phyloP scores from a whole-genome alignment of 1,284 basidiomycete species.

The Termitomyces sp. region DNA sequence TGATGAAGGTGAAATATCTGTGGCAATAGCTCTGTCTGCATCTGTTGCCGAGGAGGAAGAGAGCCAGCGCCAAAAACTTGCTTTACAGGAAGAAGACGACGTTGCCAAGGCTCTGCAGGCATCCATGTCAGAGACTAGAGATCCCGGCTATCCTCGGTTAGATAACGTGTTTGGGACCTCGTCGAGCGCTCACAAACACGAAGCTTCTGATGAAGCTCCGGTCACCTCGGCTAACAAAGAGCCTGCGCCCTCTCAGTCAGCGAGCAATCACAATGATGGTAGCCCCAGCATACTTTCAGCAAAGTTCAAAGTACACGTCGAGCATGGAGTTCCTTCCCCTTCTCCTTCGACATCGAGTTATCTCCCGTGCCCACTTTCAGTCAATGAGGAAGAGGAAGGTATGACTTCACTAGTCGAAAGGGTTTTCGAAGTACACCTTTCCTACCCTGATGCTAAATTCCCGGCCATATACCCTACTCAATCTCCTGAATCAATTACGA shows the following conservation, averaged over 20 bases:
- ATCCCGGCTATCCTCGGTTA: neutral
- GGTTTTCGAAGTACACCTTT: neutral
- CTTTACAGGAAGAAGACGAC: conserved; percentile 54
- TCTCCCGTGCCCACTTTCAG: neutral
- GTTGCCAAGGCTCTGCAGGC: conserved; percentile 59
- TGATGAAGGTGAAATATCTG: conserved; percentile 30
- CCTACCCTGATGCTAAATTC: neutral
- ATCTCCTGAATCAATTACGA: neutral
- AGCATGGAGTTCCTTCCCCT: neutral
- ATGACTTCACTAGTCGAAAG: neutral
- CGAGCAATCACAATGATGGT: neutral
- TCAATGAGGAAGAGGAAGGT: neutral
- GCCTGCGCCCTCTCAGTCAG: neutral
- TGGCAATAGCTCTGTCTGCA: conserved; percentile 48
- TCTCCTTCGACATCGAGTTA: neutral
- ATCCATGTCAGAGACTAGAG: conserved; percentile 37
- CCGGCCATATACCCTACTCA: neutral
- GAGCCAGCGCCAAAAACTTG: conserved; percentile 29
- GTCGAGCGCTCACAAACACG: neutral
- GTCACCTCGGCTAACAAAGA: neutral
- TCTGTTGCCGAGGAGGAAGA: conserved; percentile 40
- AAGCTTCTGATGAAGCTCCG: neutral
- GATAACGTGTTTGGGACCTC: conserved; percentile 13
- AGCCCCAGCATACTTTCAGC: neutral
- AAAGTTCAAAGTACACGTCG: neutral